These are phyloP conservation scores for Eutrema japonicum DNA, from an alignment of 345 rosid genomes.

Conservation along the genomic window DNA sequence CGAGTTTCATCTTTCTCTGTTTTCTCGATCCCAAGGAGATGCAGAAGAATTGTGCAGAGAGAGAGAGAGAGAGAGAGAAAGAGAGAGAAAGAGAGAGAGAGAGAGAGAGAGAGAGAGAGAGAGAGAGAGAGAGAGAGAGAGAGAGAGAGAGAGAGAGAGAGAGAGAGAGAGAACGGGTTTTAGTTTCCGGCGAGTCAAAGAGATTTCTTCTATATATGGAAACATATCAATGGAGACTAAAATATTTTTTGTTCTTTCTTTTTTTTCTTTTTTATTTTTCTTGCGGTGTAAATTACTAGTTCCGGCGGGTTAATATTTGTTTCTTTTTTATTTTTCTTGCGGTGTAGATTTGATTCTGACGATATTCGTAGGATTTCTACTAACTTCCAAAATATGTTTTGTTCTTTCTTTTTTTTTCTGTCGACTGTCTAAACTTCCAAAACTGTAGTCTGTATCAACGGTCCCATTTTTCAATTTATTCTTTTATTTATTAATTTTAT, in stretches of 20 bases:
- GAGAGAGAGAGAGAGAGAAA: constrained; percentile 10
- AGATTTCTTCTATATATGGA: constrained; percentile 42
- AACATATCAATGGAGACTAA: constrained; percentile 18
- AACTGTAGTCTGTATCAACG: background rate
- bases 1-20: constrained; percentile 53
- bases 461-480: constrained; percentile 36
- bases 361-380: constrained; percentile 31
- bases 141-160: background rate
- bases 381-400: constrained; percentile 6
- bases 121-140: constrained; percentile 12
- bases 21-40: constrained; percentile 12
- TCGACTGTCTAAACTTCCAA: constrained; percentile 34
- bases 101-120: constrained; percentile 2
- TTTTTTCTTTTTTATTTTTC: background rate
- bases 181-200: constrained; percentile 30
- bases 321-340: constrained; percentile 25
- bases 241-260: background rate
- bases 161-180: constrained; percentile 9
- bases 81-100: background rate
- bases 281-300: too few relatives aligned
- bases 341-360: constrained; percentile 29
- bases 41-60: constrained; percentile 15
- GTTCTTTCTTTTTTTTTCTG: background rate
- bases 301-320: background rate
- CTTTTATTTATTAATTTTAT: background rate